These are phyloP conservation scores for Phyllostachys edulis DNA, from an alignment of 176 grass and related monocot species.

Conservation along the genomic window DNA sequence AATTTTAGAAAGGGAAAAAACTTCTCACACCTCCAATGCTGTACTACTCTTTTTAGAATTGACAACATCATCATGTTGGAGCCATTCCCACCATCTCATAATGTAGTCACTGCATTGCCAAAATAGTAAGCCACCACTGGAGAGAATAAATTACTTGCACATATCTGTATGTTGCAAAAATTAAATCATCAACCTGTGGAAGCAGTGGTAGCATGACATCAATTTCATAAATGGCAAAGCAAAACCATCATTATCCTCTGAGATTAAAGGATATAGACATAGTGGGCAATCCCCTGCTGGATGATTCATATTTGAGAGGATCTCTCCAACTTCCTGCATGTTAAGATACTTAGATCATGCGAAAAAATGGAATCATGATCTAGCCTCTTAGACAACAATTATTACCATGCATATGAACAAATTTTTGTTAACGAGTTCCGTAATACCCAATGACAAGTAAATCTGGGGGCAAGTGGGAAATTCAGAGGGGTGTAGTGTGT, in stretches of 20 bases:
- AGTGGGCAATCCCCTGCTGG: constrained; percentile 89
- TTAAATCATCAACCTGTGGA: constrained; percentile 63
- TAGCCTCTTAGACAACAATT: no score
- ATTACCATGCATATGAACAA: no score
- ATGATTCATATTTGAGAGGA: no score
- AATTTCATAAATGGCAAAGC: constrained; percentile 87
- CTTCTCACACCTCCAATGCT: constrained; percentile 27
- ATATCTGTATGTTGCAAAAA: constrained; percentile 5
- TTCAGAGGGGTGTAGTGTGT: no score
- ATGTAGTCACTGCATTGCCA: constrained; percentile 9
- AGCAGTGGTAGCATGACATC: constrained; percentile 98
- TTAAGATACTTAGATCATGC: no score
- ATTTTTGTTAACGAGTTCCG: no score
- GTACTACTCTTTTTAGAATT: constrained; percentile 26
- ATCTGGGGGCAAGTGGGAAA: no score
- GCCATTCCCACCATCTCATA: constrained; percentile 87
- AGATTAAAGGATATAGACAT: constrained; percentile 80
- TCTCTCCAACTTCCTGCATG: no score
- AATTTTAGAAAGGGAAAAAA: background rate
- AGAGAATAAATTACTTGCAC: no score
- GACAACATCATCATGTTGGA: constrained; percentile 45
- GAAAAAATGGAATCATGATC: no score
- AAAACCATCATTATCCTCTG: constrained; percentile 51
- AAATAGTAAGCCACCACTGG: no score
- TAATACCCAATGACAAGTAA: no score